Evolutionary conservation across 1,284 basidiomycete species (phyloP).

Genomic region (Apiotrichum akiyoshidainum): DNA sequence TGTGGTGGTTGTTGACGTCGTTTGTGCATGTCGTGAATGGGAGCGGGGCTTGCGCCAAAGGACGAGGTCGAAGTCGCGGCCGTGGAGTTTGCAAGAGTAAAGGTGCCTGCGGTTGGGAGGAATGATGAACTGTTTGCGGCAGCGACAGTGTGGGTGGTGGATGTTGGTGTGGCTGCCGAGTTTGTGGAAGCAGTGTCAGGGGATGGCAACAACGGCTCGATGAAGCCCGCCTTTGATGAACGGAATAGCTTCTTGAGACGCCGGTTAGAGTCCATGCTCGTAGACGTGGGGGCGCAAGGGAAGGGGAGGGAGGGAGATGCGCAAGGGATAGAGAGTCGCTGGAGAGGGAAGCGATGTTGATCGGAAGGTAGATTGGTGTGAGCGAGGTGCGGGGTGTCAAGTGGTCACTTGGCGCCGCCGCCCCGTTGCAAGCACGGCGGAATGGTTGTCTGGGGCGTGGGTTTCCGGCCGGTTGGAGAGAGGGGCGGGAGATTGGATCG

Average conservation of each 20-base stretch:
- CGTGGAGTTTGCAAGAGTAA: background rate
- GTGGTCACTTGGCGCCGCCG: conserved; percentile 1
- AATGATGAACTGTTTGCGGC: background rate
- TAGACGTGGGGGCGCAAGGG: background rate
- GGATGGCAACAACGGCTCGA: conserved; percentile 8
- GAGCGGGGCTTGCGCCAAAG: background rate
- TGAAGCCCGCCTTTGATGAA: conserved; percentile 9
- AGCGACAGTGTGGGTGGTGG: background rate
- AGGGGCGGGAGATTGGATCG: background rate
- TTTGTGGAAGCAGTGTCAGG: background rate
- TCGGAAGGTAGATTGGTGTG: background rate
- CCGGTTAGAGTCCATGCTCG: conserved; percentile 1
- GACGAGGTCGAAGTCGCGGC: background rate
- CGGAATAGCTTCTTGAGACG: conserved; percentile 21
- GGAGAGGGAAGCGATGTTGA: too few species aligned
- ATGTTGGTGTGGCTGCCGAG: background rate
- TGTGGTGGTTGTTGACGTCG: conserved; percentile 8
- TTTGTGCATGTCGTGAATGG: conserved; percentile 8
- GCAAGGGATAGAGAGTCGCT: background rate
- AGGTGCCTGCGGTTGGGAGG: background rate
- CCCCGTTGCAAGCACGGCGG: background rate
- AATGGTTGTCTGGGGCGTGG: background rate
- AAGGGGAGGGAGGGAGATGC: background rate
- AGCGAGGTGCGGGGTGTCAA: background rate
- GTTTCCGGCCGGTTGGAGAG: background rate